Evolutionary conservation across 73 alveolate genomes (phyloP).

Genomic region (Durusdinium trenchii): DNA sequence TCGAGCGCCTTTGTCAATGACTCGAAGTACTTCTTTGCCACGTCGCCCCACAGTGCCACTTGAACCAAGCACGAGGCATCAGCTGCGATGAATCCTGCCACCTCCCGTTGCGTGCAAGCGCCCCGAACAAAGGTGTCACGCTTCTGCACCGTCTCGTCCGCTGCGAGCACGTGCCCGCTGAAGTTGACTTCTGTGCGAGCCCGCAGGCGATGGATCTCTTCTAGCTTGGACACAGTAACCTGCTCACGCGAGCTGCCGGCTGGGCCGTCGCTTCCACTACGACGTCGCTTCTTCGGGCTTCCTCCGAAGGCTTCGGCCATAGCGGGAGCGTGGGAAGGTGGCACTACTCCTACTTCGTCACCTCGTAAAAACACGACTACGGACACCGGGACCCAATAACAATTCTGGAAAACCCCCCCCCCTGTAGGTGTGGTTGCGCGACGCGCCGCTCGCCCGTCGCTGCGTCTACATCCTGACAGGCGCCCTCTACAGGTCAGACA

Average conservation of each 20-base stretch:
- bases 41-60: conserved; percentile 8
- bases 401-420: too few relatives aligned
- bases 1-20: not conserved
- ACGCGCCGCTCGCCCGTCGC: too few relatives aligned
- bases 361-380: too few relatives aligned
- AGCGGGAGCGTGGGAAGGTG: too few relatives aligned
- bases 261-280: not conserved
- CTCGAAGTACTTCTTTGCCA: not conserved
- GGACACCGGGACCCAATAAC: too few relatives aligned
- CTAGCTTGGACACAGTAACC: not conserved
- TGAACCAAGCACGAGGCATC: not conserved
- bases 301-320: not conserved
- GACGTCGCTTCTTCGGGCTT: not conserved
- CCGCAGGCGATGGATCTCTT: not conserved
- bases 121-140: not conserved
- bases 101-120: not conserved
- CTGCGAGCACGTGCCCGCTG: not conserved
- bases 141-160: not conserved
- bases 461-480: too few relatives aligned
- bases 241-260: not conserved
- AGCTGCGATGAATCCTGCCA: not conserved
- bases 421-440: too few relatives aligned
- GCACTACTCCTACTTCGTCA: too few relatives aligned
- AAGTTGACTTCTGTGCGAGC: not conserved
- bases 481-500: too few relatives aligned